phyloP scores from a whole-genome alignment of 139 green algal species.

The Pseudopediastrum boryanum region DNA sequence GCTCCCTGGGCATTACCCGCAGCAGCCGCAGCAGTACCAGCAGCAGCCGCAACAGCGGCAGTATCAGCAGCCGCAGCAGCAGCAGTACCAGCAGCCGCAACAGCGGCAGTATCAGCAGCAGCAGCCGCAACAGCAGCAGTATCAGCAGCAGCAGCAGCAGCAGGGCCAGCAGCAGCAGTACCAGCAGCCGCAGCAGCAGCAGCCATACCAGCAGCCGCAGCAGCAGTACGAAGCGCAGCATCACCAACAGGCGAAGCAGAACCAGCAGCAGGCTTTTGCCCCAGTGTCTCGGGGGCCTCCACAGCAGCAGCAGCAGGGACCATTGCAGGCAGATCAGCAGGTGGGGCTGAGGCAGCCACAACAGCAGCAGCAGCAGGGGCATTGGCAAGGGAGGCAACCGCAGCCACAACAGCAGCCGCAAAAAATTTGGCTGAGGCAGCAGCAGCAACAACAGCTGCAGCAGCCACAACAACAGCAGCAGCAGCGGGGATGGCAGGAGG shows the following conservation, averaged over 20 bases:
- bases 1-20: too few species aligned
- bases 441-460: slow-evolving; percentile 5
- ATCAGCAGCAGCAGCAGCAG: too few species aligned
- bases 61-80: too few species aligned
- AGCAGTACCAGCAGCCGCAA: too few species aligned
- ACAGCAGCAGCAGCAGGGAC: not conserved
- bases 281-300: too few species aligned
- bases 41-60: too few species aligned
- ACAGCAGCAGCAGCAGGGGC: not conserved
- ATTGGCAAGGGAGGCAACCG: not conserved
- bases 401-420: not conserved
- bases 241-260: not conserved
- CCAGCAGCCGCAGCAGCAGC: too few species aligned
- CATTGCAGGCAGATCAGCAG: not conserved
- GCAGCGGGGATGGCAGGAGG: not conserved
- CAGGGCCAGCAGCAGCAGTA: too few species aligned
- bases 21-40: too few species aligned
- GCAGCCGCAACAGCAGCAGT: too few species aligned
- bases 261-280: not conserved
- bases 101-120: too few species aligned
- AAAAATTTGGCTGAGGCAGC: not conserved
- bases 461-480: not conserved
- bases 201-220: not conserved
- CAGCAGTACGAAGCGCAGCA: too few species aligned
- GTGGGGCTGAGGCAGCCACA: not conserved